phyloP scores from a whole-genome alignment of 805 yeast species.

The Candida corydali region DNA sequence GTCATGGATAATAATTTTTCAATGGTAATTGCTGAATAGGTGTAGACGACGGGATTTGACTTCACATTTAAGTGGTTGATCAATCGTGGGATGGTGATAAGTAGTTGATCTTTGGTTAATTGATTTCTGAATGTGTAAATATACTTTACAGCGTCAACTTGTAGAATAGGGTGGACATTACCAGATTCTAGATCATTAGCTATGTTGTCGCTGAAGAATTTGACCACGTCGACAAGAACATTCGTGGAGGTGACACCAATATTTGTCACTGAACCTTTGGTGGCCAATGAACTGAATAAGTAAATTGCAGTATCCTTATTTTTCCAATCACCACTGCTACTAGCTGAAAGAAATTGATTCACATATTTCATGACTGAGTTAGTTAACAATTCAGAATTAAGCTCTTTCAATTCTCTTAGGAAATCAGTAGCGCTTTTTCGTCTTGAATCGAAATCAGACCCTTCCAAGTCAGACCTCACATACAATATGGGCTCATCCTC shows the following conservation, averaged over 20 bases:
- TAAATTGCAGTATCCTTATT: conserved; percentile 83
- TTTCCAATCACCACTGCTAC: conserved; percentile 72
- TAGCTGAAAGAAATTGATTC: conserved; percentile 47
- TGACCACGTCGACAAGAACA: conserved; percentile 77
- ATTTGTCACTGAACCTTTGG: conserved; percentile 83
- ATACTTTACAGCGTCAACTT: conserved; percentile 90
- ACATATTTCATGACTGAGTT: conserved; percentile 71
- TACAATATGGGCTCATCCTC: conserved; percentile 97
- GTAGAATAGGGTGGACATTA: conserved; percentile 68
- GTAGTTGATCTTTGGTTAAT: conserved; percentile 77
- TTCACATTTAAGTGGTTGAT: conserved; percentile 60
- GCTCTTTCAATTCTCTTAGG: conserved; percentile 77
- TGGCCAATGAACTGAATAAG: conserved; percentile 83
- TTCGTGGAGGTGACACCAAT: conserved; percentile 88
- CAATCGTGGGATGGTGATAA: conserved; percentile 74
- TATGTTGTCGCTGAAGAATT: conserved; percentile 75
- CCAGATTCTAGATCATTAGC: conserved; percentile 69
- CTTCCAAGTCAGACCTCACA: conserved; percentile 90
- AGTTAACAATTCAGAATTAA: conserved; percentile 71
- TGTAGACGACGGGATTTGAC: conserved; percentile 71
- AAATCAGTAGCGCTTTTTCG: conserved; percentile 92
- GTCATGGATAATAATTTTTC: conserved; percentile 83
- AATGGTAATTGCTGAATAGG: conserved; percentile 89
- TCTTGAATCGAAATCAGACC: conserved; percentile 89
- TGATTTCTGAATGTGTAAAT: conserved; percentile 90